Conservation (phyloP, 2,329 filamentous ascomycete genomes). For the Calonectria pseudoturangicola region DNA sequence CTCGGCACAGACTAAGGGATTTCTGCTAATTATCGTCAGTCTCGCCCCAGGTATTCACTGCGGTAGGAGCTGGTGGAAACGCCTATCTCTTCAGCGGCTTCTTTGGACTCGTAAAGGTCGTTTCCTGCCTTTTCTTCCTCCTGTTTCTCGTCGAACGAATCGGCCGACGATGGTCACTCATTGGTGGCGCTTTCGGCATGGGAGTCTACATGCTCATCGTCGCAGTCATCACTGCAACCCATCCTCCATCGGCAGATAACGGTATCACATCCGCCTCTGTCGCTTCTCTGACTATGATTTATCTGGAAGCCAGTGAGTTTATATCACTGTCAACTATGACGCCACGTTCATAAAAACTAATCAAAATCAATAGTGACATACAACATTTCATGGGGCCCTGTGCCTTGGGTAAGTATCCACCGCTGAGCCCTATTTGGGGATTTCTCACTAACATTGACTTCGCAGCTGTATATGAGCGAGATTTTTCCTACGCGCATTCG, state of each 20-base stretch:
- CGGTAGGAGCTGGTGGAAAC: constrained; percentile 68
- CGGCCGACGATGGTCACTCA: constrained; percentile 68
- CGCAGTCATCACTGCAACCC: constrained; percentile 66
- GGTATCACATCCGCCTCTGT: constrained; percentile 63
- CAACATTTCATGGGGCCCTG: constrained; percentile 69
- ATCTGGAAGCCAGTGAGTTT: constrained; percentile 65
- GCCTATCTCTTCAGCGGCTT: constrained; percentile 70
- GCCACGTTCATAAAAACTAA: constrained; percentile 16
- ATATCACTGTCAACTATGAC: background rate
- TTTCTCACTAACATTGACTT: background rate
- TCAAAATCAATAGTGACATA: constrained; percentile 62
- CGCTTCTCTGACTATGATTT: constrained; percentile 70
- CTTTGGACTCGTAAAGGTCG: constrained; percentile 71
- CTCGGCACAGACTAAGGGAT: background rate
- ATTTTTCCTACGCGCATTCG: constrained; percentile 72
- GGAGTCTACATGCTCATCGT: constrained; percentile 72
- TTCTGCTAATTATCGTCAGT: constrained; percentile 52
- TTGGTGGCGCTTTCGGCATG: constrained; percentile 69
- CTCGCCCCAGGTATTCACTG: constrained; percentile 70
- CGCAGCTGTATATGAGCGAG: constrained; percentile 66
- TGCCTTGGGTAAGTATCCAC: constrained; percentile 64
- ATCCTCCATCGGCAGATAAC: constrained; percentile 60
- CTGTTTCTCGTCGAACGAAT: constrained; percentile 70
- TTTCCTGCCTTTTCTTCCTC: constrained; percentile 67
- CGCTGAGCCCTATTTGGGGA: background rate